Evolutionary conservation across 169 alveolate genomes (phyloP).

Genomic region (Babesia sp.): DNA sequence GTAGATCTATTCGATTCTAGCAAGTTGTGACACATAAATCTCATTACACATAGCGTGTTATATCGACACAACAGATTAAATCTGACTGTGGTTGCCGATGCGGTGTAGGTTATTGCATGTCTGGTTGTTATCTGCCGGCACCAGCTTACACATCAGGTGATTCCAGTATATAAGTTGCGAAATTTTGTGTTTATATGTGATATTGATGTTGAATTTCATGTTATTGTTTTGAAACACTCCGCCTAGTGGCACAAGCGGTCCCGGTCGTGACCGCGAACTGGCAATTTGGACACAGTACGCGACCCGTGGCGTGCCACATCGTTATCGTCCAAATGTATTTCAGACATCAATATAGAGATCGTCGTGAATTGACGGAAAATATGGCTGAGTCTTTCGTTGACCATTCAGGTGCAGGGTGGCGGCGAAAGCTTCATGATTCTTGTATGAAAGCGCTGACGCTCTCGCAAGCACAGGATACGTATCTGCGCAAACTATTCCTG

Average conservation of each 20-base stretch:
- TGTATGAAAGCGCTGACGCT: slow-evolving; percentile 12
- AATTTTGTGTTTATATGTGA: too few relatives aligned
- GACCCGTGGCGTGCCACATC: not conserved
- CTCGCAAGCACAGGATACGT: slow-evolving; percentile 11
- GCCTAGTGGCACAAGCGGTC: not conserved
- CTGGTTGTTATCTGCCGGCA: too few relatives aligned
- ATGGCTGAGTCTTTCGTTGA: slow-evolving; percentile 9
- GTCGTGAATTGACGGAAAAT: not conserved
- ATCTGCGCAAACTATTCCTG: slow-evolving; percentile 32
- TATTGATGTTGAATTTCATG: too few relatives aligned
- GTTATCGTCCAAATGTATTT: not conserved
- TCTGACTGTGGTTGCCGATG: too few relatives aligned
- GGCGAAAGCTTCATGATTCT: not conserved
- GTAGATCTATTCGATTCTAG: too few relatives aligned
- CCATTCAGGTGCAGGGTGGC: not conserved
- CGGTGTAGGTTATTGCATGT: too few relatives aligned
- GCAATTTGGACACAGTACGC: slow-evolving; percentile 8
- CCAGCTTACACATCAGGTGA: too few relatives aligned
- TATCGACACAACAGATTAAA: too few relatives aligned
- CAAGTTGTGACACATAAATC: too few relatives aligned
- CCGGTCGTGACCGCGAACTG: not conserved
- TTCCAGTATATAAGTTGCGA: too few relatives aligned
- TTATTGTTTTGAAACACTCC: too few relatives aligned
- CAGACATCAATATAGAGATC: not conserved
- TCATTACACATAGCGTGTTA: too few relatives aligned